A percentile compares a stretch with the other conserved stretches of the same genome.
These are phyloP conservation scores for Xylaria multiplex DNA, from an alignment of 2,329 filamentous ascomycete species.

Conservation along the genomic window DNA sequence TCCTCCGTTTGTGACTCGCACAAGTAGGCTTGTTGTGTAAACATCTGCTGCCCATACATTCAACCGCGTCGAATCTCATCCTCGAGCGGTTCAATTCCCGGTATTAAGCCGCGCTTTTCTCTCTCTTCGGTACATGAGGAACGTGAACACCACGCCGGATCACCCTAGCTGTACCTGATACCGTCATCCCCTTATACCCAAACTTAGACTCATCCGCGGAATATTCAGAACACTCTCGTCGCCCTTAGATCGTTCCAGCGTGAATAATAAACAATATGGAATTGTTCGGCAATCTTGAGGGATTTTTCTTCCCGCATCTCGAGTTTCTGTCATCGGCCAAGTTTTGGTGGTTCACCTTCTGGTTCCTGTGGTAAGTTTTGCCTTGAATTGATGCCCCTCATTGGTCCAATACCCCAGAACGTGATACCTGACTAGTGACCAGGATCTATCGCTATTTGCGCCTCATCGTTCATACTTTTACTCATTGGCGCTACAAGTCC, in stretches of 20 bases:
- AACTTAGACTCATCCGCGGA: constrained; percentile 1
- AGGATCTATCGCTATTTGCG: constrained; percentile 91
- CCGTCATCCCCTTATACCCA: constrained; percentile 4
- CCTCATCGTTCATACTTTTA: constrained; percentile 83
- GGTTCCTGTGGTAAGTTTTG: constrained; percentile 58
- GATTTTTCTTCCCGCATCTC: constrained; percentile 41
- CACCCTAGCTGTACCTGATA: constrained; percentile 7
- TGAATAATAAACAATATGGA: constrained; percentile 38
- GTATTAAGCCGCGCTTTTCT: background rate
- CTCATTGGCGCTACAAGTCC: constrained; percentile 88
- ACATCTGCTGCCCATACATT: constrained; percentile 1
- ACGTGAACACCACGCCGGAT: constrained; percentile 7
- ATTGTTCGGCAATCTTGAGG: constrained; percentile 34
- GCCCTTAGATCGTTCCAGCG: background rate
- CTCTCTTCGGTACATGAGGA: background rate
- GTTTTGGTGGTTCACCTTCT: constrained; percentile 60
- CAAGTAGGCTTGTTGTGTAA: constrained; percentile 4
- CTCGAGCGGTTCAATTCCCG: background rate
- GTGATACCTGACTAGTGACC: constrained; percentile 39
- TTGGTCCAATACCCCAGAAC: constrained; percentile 40
- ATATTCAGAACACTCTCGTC: background rate
- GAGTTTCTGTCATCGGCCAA: constrained; percentile 56
- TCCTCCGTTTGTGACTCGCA: constrained; percentile 8
- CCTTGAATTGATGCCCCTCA: constrained; percentile 24
- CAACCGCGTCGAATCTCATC: background rate